Base-by-base conservation (phyloP, 2,329 filamentous ascomycete genomes). In the Pseudocercospora crystallina region DNA sequence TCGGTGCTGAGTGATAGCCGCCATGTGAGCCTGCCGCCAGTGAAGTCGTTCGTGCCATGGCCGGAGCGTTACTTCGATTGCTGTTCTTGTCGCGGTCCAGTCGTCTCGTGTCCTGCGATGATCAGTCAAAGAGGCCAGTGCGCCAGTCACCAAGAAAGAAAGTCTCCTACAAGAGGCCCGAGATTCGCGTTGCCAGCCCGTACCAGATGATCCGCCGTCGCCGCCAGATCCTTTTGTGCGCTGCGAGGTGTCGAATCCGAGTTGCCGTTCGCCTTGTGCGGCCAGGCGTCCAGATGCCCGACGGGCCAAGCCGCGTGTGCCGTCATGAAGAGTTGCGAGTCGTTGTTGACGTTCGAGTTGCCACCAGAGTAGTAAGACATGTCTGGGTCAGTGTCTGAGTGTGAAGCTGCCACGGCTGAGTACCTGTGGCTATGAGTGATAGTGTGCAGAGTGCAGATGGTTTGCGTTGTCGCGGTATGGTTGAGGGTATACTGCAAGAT, bases 111-210 rank as follows among this genome's bases (percentile, higher is more conserved):
- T 53, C 57, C 57, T 60, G 56, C 39, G 11, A 56, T 42, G 38
- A 51, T 60, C 53, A 60, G 58, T 59, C 37, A 56, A 47, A 46
- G 14, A 29, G 45, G 48, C 57, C 52, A 39, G 45, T 32, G 42
- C 26, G 37, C 42, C 45, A 17, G 52, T 44, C 32, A 51, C 30
- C 52, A 47, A 51, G 49, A 41, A 15, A 47, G 31, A 50, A 37
- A 54, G 48, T 26, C 43, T 57, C 54, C 54, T 60, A 60, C 58
- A 54, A 51, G 48, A 38, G 55, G 48, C 51, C 43, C 56, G 47
- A 43, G 36, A 36, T 29, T 17, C 8, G 43, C 26, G 32, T 50
- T 38, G 43, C 33, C 26, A 9, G 38, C 49, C 35, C 43, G 45
- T 12, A 37, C 41, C 41, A 54, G 34, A 46, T 39, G 20, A 26